Evolutionary conservation across 495 filamentous ascomycete genomes (phyloP), one percentile per base, ranked within the genome.

Genomic region (Ascodesmis nigricans): DNA sequence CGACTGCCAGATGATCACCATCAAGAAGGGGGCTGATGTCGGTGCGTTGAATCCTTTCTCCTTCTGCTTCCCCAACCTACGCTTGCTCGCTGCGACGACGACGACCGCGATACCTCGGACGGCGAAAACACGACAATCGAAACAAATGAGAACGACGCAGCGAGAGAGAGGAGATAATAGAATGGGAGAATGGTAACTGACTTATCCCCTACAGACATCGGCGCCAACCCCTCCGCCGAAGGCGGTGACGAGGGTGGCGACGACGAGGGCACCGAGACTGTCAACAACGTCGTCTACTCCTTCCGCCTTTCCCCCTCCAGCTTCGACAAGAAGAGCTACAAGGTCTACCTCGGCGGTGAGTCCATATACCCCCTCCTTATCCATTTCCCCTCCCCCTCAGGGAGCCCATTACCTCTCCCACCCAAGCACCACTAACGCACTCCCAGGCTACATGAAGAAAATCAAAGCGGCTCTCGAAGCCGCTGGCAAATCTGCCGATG

Each of bases 141-240:
- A n/a, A n/a, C n/a, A n/a, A n/a, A n/a, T n/a, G n/a, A n/a, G n/a
- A n/a, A n/a, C n/a, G n/a, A n/a, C n/a, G n/a, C n/a, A n/a, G n/a
- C n/a, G n/a, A n/a, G n/a, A n/a, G n/a, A n/a, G n/a, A n/a, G n/a
- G n/a, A n/a, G n/a, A n/a, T n/a, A n/a, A n/a, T n/a, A n/a, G n/a
- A n/a, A n/a, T n/a, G n/a, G 25, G 42, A 16, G 23, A 13, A 20
- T 33, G 6, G 29, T 19, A 17, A n/a, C 7, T 3, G 23, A 38
- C n/a, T n/a, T n/a, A n/a, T n/a, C n/a, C n/a, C n/a, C n/a, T 15
- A 14, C 39, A 72, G 82, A 95, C 51, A 91, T 71, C 53, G 87
- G 87, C 57, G 90, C 81, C 62, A 97, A 95, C 62, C 78, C 87
- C 39, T 95, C 87, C 39, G 82, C 87, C 42, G 87, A 95, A 63